phyloP scores from a whole-genome alignment of 2,329 filamentous ascomycete genomes.

The Ceratocystis albifundus region DNA sequence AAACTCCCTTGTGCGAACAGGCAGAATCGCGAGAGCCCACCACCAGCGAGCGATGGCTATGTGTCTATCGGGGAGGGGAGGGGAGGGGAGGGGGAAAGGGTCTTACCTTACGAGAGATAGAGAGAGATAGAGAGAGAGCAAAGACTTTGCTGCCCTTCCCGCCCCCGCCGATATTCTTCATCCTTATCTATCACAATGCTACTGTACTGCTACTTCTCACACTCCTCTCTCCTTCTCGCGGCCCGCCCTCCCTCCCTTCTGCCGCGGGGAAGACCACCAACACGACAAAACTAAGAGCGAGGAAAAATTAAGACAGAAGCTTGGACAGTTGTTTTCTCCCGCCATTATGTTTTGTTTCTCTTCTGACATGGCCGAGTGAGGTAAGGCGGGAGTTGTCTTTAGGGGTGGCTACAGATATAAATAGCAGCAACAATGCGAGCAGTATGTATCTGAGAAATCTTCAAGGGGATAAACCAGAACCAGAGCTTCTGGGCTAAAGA shows the following conservation, averaged over 20 bases:
- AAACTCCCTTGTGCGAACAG: not conserved
- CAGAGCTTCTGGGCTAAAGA: not conserved
- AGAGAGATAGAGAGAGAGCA: not conserved
- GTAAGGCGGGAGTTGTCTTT: conserved; percentile 3
- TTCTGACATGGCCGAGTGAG: conserved; percentile 11
- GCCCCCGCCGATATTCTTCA: no score
- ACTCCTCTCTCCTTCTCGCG: not conserved
- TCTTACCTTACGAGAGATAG: not conserved
- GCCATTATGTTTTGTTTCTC: not conserved
- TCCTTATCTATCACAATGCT: no score
- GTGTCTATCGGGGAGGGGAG: not conserved
- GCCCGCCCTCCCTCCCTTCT: not conserved
- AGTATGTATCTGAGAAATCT: conserved; percentile 3
- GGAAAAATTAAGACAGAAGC: conserved; percentile 5
- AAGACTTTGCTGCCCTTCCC: not conserved
- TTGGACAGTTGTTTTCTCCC: not conserved
- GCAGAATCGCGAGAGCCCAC: not conserved
- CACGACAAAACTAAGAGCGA: not conserved
- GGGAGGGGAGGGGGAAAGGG: not conserved
- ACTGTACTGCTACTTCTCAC: no score
- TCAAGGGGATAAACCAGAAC: not conserved
- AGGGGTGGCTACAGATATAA: not conserved
- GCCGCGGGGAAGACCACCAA: not conserved
- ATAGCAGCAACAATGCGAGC: conserved; percentile 4
- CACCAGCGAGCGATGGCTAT: not conserved